These are phyloP conservation scores for Delphinella strobiligena DNA, from an alignment of 2,329 filamentous ascomycete genomes.

Conservation along the genomic window DNA sequence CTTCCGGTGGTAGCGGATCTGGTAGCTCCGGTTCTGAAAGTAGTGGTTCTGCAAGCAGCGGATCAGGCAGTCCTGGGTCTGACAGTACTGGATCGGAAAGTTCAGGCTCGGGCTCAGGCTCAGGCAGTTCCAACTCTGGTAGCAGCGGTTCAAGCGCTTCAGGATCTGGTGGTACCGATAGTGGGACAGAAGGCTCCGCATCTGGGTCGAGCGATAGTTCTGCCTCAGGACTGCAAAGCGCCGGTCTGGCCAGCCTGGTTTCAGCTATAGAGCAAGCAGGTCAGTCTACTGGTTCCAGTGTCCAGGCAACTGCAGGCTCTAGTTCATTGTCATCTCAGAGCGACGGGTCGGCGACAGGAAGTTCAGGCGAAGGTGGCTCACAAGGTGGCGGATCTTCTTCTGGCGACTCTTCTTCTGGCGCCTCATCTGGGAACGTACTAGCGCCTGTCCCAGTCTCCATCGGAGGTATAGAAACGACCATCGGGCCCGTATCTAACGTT, in stretches of 20 bases:
- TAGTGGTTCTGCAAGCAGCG: background rate
- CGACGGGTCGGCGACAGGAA: background rate
- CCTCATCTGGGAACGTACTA: slow-evolving; percentile 5
- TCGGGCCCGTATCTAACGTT: slow-evolving; percentile 20
- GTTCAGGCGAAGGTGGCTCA: background rate
- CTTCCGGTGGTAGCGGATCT: background rate
- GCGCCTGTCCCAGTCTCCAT: slow-evolving; percentile 3
- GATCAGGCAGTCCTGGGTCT: background rate
- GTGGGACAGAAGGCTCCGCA: background rate
- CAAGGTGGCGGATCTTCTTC: background rate
- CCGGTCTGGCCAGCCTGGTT: background rate
- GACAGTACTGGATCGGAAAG: background rate
- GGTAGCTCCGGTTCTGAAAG: slow-evolving; percentile 6
- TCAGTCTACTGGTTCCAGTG: background rate
- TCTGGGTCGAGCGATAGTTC: background rate
- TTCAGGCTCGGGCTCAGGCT: background rate
- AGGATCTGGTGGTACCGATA: background rate
- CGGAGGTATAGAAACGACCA: slow-evolving; percentile 11
- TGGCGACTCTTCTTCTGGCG: slow-evolving; percentile 3
- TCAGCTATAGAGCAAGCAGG: background rate
- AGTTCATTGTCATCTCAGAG: too few species aligned
- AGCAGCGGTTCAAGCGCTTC: background rate
- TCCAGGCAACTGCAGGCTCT: background rate
- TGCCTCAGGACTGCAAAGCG: background rate
- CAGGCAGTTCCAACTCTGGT: slow-evolving; percentile 1